phyloP scores from a whole-genome alignment of 2,329 filamentous ascomycete genomes.

The Xylaria digitata region DNA sequence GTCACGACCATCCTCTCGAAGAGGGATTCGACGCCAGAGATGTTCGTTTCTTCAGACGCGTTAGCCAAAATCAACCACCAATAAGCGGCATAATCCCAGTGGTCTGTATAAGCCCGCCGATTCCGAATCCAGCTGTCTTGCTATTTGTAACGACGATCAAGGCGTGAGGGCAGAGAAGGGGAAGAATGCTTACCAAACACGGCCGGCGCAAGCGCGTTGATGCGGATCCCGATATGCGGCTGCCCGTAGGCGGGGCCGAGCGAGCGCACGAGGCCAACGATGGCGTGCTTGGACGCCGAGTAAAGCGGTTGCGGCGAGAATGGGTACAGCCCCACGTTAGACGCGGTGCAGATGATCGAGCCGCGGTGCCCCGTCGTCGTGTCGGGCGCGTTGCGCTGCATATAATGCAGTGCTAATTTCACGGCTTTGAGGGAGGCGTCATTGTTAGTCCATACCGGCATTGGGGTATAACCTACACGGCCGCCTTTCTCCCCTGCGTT shows the following conservation, averaged over 20 bases:
- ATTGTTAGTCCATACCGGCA: not conserved
- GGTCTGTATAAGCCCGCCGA: too few species aligned
- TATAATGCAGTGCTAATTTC: constrained; percentile 62
- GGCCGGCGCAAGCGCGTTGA: constrained; percentile 63
- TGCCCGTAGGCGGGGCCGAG: constrained; percentile 53
- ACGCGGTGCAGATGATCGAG: constrained; percentile 64
- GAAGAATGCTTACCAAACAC: constrained; percentile 60
- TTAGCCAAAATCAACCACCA: not conserved
- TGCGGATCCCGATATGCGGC: constrained; percentile 56
- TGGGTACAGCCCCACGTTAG: constrained; percentile 64
- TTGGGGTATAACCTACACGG: not conserved
- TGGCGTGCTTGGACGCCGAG: constrained; percentile 59
- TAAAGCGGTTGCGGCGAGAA: constrained; percentile 64
- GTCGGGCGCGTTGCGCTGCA: constrained; percentile 56
- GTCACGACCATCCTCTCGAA: constrained; percentile 63
- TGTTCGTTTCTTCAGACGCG: constrained; percentile 54
- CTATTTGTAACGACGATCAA: too few species aligned
- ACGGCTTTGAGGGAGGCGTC: constrained; percentile 52
- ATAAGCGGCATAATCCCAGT: too few species aligned
- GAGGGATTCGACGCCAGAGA: constrained; percentile 56
- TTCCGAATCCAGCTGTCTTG: too few species aligned
- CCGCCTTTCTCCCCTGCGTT: not conserved
- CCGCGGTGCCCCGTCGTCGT: constrained; percentile 52
- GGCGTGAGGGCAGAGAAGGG: not conserved
- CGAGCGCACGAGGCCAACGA: constrained; percentile 63